Conservation (phyloP, 2,329 filamentous ascomycete genomes). For the Trichothecium sympodiale region DNA sequence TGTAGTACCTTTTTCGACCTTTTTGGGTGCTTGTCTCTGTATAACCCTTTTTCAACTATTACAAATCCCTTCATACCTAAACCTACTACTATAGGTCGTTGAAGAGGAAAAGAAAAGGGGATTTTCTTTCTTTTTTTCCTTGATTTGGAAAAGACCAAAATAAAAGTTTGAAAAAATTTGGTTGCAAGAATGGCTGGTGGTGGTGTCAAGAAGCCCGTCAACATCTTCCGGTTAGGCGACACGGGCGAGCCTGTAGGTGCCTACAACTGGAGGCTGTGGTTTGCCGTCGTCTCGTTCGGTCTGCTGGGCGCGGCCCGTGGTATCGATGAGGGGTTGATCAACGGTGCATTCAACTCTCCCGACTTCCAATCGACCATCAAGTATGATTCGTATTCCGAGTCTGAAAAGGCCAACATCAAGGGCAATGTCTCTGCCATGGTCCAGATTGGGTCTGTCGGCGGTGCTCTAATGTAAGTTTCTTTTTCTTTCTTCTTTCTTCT, state of each 20-base stretch:
- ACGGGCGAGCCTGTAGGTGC: slow-evolving; percentile 57
- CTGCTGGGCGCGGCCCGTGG: slow-evolving; percentile 68
- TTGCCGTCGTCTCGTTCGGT: slow-evolving; percentile 62
- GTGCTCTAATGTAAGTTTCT: slow-evolving; percentile 43
- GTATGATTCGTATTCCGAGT: slow-evolving; percentile 38
- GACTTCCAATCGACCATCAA: slow-evolving; percentile 51
- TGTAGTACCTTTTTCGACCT: too few relatives aligned
- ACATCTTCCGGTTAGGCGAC: slow-evolving; percentile 53
- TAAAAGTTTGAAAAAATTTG: too few relatives aligned
- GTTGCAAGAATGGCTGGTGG: slow-evolving; percentile 36
- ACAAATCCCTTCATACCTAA: too few relatives aligned
- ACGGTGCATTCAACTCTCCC: slow-evolving; percentile 56
- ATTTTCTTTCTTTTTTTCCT: too few relatives aligned
- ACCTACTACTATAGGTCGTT: too few relatives aligned
- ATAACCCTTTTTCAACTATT: too few relatives aligned
- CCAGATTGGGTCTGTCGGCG: slow-evolving; percentile 64
- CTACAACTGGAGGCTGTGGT: slow-evolving; percentile 72
- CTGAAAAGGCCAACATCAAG: slow-evolving; percentile 55
- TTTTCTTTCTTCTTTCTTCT: background rate
- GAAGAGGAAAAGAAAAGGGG: too few relatives aligned
- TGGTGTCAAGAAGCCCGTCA: slow-evolving; percentile 43
- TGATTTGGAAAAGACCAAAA: too few relatives aligned
- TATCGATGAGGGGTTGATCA: slow-evolving; percentile 72
- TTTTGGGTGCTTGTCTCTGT: too few relatives aligned
- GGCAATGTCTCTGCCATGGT: slow-evolving; percentile 75